Evolutionary conservation across 2,329 filamentous ascomycete genomes (phyloP).

Genomic region (Torrubiella hemipterigena): DNA sequence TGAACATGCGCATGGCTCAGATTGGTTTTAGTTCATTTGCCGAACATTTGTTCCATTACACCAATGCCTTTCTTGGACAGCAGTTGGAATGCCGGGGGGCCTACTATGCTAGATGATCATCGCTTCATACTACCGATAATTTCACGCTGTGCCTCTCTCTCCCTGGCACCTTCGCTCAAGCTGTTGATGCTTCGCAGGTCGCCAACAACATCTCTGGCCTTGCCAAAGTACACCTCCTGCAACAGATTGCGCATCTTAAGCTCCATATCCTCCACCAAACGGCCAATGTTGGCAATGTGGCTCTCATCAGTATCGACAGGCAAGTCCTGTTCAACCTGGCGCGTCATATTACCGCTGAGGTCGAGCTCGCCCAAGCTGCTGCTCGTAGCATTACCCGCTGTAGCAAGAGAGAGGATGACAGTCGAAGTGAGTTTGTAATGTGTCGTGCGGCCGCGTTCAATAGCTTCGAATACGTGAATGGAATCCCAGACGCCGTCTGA

Average conservation of each 20-base stretch:
- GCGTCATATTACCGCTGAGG: constrained; percentile 93
- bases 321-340: constrained; percentile 87
- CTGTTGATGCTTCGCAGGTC: constrained; percentile 80
- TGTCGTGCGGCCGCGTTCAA: constrained; percentile 78
- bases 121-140: constrained; percentile 58
- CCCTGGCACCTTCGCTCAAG: constrained; percentile 72
- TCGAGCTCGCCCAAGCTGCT: constrained; percentile 69
- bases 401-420: constrained; percentile 80
- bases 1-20: no score
- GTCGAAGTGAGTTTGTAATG: constrained; percentile 98
- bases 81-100: neutral
- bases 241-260: constrained; percentile 97
- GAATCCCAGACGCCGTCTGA: constrained; percentile 88
- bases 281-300: constrained; percentile 91
- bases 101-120: constrained; percentile 14
- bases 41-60: no score
- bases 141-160: constrained; percentile 77
- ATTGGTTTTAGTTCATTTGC: no score
- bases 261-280: constrained; percentile 97
- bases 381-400: constrained; percentile 26
- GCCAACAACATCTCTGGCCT: constrained; percentile 96
- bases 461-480: constrained; percentile 96
- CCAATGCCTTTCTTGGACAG: neutral
- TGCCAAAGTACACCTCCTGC: constrained; percentile 98
- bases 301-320: constrained; percentile 80